Evolutionary conservation across 768 basidiomycete genomes (phyloP).

Genomic region (Suillus clintonianus): DNA sequence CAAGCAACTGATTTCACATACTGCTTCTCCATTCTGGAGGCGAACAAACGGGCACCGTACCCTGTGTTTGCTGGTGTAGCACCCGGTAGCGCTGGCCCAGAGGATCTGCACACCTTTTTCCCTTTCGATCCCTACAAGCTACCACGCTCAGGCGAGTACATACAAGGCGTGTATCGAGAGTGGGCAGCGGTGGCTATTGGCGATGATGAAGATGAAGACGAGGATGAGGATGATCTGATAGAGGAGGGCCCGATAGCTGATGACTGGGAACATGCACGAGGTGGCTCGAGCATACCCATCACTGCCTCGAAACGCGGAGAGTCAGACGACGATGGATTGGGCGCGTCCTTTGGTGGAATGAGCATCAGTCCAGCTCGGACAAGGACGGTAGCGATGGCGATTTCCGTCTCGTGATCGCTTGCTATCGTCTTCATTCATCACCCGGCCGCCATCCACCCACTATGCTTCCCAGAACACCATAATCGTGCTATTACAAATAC

Average conservation of each 20-base stretch:
- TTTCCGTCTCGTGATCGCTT: neutral
- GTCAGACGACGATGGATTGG: constrained; percentile 54
- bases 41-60: constrained; percentile 74
- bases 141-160: constrained; percentile 72
- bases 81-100: constrained; percentile 38
- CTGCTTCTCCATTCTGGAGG: constrained; percentile 89
- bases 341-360: constrained; percentile 75
- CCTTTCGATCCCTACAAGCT: constrained; percentile 98
- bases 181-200: constrained; percentile 81
- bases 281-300: constrained; percentile 23
- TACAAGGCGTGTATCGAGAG: constrained; percentile 84
- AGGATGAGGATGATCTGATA: constrained; percentile 59
- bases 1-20: constrained; percentile 91
- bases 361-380: constrained; percentile 71
- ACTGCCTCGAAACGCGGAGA: constrained; percentile 18
- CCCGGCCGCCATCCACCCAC: neutral
- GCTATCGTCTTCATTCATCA: neutral
- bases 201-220: constrained; percentile 71
- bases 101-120: constrained; percentile 92
- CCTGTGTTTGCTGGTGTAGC: constrained; percentile 27
- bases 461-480: neutral
- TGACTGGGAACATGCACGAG: constrained; percentile 8
- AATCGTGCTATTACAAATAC: neutral
- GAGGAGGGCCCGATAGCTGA: constrained; percentile 26
- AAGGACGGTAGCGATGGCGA: constrained; percentile 14